phyloP scores from a whole-genome alignment of 305 asterid genomes.

The Solanum hybrid region DNA sequence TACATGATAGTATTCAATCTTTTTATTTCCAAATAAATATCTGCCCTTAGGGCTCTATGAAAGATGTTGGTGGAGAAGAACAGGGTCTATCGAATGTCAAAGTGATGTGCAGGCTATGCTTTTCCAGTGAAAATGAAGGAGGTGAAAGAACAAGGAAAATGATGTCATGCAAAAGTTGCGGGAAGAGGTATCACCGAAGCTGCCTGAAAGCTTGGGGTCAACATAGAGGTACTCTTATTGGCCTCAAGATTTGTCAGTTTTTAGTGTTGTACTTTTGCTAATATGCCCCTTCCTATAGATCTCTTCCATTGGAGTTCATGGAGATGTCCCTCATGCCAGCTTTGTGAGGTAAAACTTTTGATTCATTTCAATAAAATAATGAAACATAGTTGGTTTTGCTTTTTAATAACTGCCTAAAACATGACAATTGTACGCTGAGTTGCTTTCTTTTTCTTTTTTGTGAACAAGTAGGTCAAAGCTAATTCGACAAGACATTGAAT shows the following conservation, averaged over 20 bases:
- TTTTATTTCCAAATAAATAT: conserved; percentile 4
- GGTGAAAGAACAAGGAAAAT: conserved; percentile 83
- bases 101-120: conserved; percentile 81
- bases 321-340: conserved; percentile 91
- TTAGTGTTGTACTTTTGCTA: neutral
- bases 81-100: conserved; percentile 57
- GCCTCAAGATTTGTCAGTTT: neutral
- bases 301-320: conserved; percentile 99
- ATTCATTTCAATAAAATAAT: neutral
- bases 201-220: conserved; percentile 90
- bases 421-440: neutral
- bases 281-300: conserved; percentile 39
- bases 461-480: neutral
- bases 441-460: neutral
- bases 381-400: neutral
- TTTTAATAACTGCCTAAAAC: neutral
- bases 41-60: conserved; percentile 32
- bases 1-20: neutral
- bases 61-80: conserved; percentile 65
- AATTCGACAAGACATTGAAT: neutral
- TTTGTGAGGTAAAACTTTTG: conserved; percentile 64
- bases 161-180: conserved; percentile 80
- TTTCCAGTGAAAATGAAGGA: conserved; percentile 77
- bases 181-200: conserved; percentile 80
- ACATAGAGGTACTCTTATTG: conserved; percentile 56